Percentiles rank a stretch among this genome's conserved stretches.
Conservation (phyloP, 2,329 filamentous ascomycete genomes). For the Diatrype stigma region DNA sequence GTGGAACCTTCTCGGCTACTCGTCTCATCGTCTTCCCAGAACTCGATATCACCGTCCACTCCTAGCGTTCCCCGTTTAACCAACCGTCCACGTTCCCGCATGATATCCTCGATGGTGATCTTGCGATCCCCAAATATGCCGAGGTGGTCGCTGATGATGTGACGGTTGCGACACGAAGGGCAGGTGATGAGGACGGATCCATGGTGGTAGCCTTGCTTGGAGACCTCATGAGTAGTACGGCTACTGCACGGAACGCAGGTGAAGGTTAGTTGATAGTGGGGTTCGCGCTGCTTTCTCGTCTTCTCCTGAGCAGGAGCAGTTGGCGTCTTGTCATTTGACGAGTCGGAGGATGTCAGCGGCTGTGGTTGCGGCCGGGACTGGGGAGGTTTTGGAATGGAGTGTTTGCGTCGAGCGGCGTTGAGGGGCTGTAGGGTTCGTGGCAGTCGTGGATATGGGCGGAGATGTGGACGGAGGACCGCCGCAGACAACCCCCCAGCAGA, state of each 20-base stretch:
- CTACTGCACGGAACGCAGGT: constrained; percentile 83
- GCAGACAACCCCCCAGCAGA: constrained; percentile 9
- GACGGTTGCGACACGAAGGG: constrained; percentile 77
- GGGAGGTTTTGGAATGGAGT: constrained; percentile 25
- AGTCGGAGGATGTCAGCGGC: background rate
- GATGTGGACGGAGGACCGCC: constrained; percentile 11
- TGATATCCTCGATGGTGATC: constrained; percentile 72
- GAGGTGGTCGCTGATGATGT: constrained; percentile 89
- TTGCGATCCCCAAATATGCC: constrained; percentile 68
- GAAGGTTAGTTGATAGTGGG: constrained; percentile 83
- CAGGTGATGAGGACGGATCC: constrained; percentile 88
- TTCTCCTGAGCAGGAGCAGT: constrained; percentile 19
- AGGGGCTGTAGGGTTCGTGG: constrained; percentile 20
- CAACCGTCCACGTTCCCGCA: constrained; percentile 69
- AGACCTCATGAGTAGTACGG: constrained; percentile 79
- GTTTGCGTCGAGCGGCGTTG: constrained; percentile 17
- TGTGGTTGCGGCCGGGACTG: constrained; percentile 3
- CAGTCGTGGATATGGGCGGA: constrained; percentile 19
- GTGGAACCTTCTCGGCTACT: constrained; percentile 15
- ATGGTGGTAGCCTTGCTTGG: constrained; percentile 91
- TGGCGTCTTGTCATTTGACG: no score
- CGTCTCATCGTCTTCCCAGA: constrained; percentile 73
- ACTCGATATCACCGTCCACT: constrained; percentile 82
- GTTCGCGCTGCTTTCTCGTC: constrained; percentile 37
- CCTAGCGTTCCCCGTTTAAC: constrained; percentile 69